These are phyloP conservation scores for Apiotrichum siamense DNA, from an alignment of 1,284 basidiomycete genomes.

Conservation along the genomic window DNA sequence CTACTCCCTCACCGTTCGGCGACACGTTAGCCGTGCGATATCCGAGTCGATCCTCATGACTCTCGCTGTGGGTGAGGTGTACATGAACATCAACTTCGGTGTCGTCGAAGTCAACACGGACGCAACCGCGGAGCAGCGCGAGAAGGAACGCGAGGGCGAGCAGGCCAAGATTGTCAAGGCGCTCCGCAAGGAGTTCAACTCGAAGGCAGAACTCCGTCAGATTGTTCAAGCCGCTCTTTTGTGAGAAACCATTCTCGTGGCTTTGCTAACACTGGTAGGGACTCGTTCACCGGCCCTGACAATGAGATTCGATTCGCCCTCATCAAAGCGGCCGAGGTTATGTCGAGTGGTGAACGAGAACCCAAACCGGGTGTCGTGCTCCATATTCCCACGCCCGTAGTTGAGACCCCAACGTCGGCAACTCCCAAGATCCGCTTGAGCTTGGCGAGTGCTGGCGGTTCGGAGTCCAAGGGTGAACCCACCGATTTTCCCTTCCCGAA, in stretches of 20 bases:
- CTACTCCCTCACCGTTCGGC: slow-evolving; percentile 70
- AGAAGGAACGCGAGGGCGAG: slow-evolving; percentile 24
- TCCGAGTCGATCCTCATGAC: slow-evolving; percentile 83
- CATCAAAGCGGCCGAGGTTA: slow-evolving; percentile 84
- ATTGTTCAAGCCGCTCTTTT: slow-evolving; percentile 24
- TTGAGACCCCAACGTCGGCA: slow-evolving; percentile 53
- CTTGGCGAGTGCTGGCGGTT: slow-evolving; percentile 7
- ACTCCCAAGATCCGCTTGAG: slow-evolving; percentile 43
- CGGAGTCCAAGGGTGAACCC: neutral
- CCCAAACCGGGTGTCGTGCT: slow-evolving; percentile 79
- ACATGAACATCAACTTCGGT: slow-evolving; percentile 24
- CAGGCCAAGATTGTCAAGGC: slow-evolving; percentile 62
- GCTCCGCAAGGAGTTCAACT: slow-evolving; percentile 74
- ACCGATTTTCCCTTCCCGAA: slow-evolving; percentile 28
- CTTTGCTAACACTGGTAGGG: slow-evolving; percentile 16
- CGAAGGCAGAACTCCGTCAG: slow-evolving; percentile 66
- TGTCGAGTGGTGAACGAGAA: slow-evolving; percentile 76
- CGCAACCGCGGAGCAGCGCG: slow-evolving; percentile 21
- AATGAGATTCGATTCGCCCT: slow-evolving; percentile 84
- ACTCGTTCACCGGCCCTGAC: slow-evolving; percentile 56
- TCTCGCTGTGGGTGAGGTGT: slow-evolving; percentile 85
- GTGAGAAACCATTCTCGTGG: slow-evolving; percentile 19
- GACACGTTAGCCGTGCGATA: slow-evolving; percentile 77
- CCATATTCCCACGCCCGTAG: slow-evolving; percentile 67
- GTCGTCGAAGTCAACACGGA: slow-evolving; percentile 28